Conservation (phyloP, 371 early-diverging fungal genomes). For the Apophysomyces elegans region DNA sequence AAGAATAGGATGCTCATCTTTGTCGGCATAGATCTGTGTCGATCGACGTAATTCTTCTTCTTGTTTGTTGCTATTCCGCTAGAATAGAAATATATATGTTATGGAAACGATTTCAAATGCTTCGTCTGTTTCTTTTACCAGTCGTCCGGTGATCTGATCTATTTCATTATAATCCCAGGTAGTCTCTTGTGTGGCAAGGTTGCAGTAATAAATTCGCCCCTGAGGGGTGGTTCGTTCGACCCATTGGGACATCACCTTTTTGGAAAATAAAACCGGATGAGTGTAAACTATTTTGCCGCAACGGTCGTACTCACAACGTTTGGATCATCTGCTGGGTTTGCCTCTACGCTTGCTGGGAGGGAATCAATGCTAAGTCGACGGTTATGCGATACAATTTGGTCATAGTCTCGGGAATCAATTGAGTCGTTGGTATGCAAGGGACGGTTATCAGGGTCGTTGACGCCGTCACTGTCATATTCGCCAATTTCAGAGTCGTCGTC, state of each 20-base stretch:
- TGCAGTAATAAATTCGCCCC: conserved; percentile 77
- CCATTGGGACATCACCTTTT: conserved; percentile 55
- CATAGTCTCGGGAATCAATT: conserved; percentile 22
- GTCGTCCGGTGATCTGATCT: conserved; percentile 39
- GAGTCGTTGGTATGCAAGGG: neutral
- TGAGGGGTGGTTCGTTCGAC: conserved; percentile 60
- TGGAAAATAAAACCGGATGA: conserved; percentile 1
- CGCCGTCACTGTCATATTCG: neutral
- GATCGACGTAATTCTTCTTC: conserved; percentile 9
- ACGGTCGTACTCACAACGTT: conserved; percentile 3
- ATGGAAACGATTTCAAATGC: neutral
- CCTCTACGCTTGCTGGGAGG: conserved; percentile 10
- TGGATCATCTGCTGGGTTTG: neutral
- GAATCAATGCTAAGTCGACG: conserved; percentile 12
- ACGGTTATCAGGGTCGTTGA: neutral
- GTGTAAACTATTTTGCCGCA: neutral
- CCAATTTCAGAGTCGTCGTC: neutral
- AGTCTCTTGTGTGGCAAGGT: conserved; percentile 81
- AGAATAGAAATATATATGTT: neutral
- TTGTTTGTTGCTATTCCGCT: conserved; percentile 7
- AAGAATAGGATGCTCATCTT: neutral
- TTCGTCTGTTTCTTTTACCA: conserved; percentile 25
- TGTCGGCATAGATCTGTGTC: neutral
- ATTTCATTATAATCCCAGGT: conserved; percentile 66
- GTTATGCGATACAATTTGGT: neutral